phyloP scores from a whole-genome alignment of 352 stramenopile genomes.

The Pythium apleroticum region DNA sequence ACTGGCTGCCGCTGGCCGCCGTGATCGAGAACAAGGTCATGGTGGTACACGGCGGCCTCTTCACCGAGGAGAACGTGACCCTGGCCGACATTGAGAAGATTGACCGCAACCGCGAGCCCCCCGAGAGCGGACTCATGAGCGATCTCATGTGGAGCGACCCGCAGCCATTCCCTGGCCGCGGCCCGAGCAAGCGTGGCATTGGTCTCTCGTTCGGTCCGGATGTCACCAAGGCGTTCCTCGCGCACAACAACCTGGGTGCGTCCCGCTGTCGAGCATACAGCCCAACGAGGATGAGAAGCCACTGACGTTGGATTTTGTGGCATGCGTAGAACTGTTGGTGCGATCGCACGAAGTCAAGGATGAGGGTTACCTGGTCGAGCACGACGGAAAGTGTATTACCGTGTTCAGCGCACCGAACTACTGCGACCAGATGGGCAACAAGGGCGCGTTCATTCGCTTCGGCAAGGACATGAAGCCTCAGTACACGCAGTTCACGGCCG shows the following conservation, averaged over 20 bases:
- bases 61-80: constrained; percentile 92
- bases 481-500: constrained; percentile 95
- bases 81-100: constrained; percentile 96
- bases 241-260: constrained; percentile 93
- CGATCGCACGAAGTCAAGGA: constrained; percentile 99
- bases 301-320: constrained; percentile 14
- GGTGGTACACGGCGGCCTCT: constrained; percentile 97
- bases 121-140: constrained; percentile 91
- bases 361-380: constrained; percentile 98
- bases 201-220: constrained; percentile 98
- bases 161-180: constrained; percentile 95
- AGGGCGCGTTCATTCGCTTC: constrained; percentile 99
- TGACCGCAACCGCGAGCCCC: constrained; percentile 93
- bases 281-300: neutral
- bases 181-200: constrained; percentile 95
- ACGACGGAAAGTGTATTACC: constrained; percentile 99
- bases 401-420: constrained; percentile 99
- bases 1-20: constrained; percentile 93
- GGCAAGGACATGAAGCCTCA: constrained; percentile 92
- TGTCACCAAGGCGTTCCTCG: constrained; percentile 96
- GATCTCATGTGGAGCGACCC: constrained; percentile 96
- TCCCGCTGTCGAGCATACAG: neutral
- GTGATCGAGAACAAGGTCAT: constrained; percentile 95
- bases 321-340: constrained; percentile 90
- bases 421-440: constrained; percentile 99